These are phyloP conservation scores for Platismatia glauca DNA, from an alignment of 495 filamentous ascomycete genomes.

Conservation along the genomic window DNA sequence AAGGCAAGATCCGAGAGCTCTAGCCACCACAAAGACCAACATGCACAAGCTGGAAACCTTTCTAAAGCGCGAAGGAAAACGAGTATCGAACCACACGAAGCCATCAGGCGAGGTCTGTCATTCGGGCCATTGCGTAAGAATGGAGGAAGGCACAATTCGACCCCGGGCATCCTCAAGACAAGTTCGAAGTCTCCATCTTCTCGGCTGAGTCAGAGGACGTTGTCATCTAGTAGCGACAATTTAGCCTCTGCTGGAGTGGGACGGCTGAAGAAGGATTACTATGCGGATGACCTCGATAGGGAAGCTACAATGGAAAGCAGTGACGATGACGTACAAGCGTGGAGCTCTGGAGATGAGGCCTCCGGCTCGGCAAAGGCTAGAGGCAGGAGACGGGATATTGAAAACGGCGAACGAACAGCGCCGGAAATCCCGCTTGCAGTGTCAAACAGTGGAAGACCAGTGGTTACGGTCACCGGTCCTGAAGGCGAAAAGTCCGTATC, in stretches of 20 bases:
- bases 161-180: constrained; percentile 39
- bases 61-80: constrained; percentile 1
- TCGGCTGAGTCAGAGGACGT: constrained; percentile 47
- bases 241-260: constrained; percentile 36
- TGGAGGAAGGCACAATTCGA: constrained; percentile 42
- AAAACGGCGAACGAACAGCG: neutral
- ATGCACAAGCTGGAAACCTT: too few species aligned
- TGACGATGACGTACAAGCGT: constrained; percentile 36
- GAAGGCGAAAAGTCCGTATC: constrained; percentile 41
- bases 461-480: constrained; percentile 55
- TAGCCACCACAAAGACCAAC: neutral
- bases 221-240: constrained; percentile 45
- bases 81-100: constrained; percentile 6
- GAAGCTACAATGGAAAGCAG: constrained; percentile 42
- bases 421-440: constrained; percentile 21
- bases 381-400: constrained; percentile 25
- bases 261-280: constrained; percentile 66
- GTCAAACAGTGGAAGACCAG: constrained; percentile 33
- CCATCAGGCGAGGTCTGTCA: constrained; percentile 20
- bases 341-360: constrained; percentile 44
- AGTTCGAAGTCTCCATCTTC: constrained; percentile 55
- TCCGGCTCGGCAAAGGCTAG: constrained; percentile 21
- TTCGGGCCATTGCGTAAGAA: constrained; percentile 11
- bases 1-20: neutral
- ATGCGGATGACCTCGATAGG: constrained; percentile 52